Percentiles rank a stretch among this genome's conserved stretches.
phyloP scores from a whole-genome alignment of 768 basidiomycete species.

The Mycena indigotica region DNA sequence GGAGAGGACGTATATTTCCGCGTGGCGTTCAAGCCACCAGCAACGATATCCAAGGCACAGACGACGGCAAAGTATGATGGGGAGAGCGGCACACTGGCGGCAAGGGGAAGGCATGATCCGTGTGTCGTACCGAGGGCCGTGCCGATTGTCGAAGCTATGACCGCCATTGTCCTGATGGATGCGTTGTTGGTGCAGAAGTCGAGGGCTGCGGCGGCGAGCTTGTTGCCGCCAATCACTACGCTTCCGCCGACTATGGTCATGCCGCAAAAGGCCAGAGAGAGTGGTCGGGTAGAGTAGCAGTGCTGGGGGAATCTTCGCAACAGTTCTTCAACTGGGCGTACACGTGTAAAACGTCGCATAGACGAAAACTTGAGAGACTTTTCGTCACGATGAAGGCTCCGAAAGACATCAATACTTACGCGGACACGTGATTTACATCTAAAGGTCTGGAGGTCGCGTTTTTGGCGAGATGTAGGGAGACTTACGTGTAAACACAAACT shows the following conservation, averaged over 20 bases:
- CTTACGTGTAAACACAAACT: too few species aligned
- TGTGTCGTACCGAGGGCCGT: constrained; percentile 97
- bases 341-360: too few species aligned
- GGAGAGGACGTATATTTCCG: constrained; percentile 98
- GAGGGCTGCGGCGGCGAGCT: constrained; percentile 67
- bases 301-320: too few species aligned
- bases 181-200: constrained; percentile 88
- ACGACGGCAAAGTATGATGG: constrained; percentile 93
- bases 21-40: constrained; percentile 97
- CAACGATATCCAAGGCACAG: constrained; percentile 94
- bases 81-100: constrained; percentile 81
- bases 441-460: too few species aligned
- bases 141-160: constrained; percentile 98
- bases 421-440: too few species aligned
- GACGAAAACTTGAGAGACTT: too few species aligned
- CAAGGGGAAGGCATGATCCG: constrained; percentile 93
- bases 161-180: constrained; percentile 93
- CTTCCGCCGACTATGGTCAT: constrained; percentile 91
- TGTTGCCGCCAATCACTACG: constrained; percentile 86
- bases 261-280: constrained; percentile 38
- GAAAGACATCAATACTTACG: too few species aligned
- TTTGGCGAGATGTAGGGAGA: too few species aligned
- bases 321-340: too few species aligned
- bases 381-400: too few species aligned
- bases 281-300: too few species aligned